Evolutionary conservation across 1,284 basidiomycete species (phyloP).

Genomic region (Fomitopsis betulina): DNA sequence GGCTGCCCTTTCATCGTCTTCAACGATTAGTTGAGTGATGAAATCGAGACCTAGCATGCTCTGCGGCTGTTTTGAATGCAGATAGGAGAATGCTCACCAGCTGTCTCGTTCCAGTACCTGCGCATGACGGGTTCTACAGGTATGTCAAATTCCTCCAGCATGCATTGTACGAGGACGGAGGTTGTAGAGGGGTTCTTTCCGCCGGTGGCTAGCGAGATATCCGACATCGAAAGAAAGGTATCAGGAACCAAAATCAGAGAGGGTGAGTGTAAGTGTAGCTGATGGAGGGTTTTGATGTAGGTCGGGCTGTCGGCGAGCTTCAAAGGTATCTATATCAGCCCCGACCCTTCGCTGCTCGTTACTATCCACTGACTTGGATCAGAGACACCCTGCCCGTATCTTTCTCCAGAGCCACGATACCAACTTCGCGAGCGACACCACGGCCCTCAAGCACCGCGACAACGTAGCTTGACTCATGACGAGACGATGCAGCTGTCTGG

Average conservation of each 20-base stretch:
- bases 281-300: constrained; percentile 85
- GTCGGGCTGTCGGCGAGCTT: constrained; percentile 81
- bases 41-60: constrained; percentile 66
- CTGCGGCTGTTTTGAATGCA: not conserved
- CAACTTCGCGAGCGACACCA: constrained; percentile 76
- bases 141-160: constrained; percentile 73
- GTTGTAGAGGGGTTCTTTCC: constrained; percentile 41
- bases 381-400: constrained; percentile 74
- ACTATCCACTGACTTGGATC: constrained; percentile 54
- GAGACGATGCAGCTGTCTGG: constrained; percentile 54
- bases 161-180: constrained; percentile 66
- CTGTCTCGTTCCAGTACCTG: constrained; percentile 77
- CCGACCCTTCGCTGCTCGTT: not conserved
- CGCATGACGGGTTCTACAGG: constrained; percentile 67
- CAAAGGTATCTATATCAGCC: not conserved
- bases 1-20: constrained; percentile 73
- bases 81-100: constrained; percentile 42
- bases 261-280: constrained; percentile 76
- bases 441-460: constrained; percentile 71
- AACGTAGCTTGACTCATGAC: constrained; percentile 54
- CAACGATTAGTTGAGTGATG: constrained; percentile 69
- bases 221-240: constrained; percentile 59
- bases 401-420: constrained; percentile 79
- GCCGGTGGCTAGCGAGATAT: constrained; percentile 39
- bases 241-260: constrained; percentile 74